Base-by-base conservation (phyloP, 768 basidiomycete genomes). In the Lentinula sp. region DNA sequence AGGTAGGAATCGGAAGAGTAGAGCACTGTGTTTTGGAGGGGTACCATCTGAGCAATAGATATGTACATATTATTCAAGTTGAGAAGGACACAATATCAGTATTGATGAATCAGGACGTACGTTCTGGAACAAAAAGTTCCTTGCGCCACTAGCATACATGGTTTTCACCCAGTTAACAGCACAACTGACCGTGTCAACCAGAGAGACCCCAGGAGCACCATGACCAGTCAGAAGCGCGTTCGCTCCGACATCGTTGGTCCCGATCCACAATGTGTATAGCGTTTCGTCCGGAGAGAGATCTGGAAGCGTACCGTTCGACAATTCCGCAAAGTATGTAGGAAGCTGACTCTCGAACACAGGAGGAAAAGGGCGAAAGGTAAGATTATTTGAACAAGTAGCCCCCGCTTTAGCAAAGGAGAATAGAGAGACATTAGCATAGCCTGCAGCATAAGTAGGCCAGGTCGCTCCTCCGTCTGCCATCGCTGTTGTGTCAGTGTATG, bases 191-290 rank as follows among this genome's bases (percentile, higher is more conserved):
- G 76, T 76, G 54, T 80, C 69, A 4, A 81, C 79, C 54, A 82
- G 66, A 2, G 77, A 80, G 16, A 76, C 76, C 10, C 50, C 46
- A 12, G 39, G 50, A 6, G 57, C 62, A 16, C 62, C 62, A n/a
- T 59, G 61, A 32, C 61, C 61, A 5, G 61, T 63, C 32, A 63
- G 33, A 2, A 63, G 39, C 4, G 49, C 57, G 39, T 59, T 63
- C 20, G 49, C 51, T 9, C 62, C 62, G 16, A 63, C 76, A 66
- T 88, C 87, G 63, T 84, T 85, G 3, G 84, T 85, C 13, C 87
- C 86, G 61, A 88, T 84, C 86, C 87, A 89, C 6, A 88, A 73
- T 0, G 83, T 82, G 67, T 84, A 88, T 2, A 88, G 63, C 1
- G 87, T 88, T 50, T 84, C 75, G 2, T 74, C 68, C 0, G 80